Evolutionary conservation across 2,329 filamentous ascomycete species (phyloP).

Genomic region (Aphanoascus verrucosus): DNA sequence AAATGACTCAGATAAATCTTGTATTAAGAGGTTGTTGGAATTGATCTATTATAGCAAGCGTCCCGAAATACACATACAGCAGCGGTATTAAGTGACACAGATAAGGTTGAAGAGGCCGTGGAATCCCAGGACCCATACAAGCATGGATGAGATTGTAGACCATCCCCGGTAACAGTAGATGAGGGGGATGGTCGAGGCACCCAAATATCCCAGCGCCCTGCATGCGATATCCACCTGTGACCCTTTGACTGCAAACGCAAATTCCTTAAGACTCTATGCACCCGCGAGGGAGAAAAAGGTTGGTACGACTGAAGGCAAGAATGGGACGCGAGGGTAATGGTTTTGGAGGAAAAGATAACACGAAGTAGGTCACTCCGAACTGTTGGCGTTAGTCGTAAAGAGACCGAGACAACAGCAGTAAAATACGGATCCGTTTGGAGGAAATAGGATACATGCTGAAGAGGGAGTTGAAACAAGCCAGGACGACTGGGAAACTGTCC

Average conservation of each 20-base stretch:
- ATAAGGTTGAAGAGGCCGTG: too few relatives aligned
- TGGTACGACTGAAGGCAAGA: background rate
- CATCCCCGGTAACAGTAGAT: background rate
- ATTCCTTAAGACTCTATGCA: slow-evolving; percentile 1
- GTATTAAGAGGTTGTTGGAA: too few relatives aligned
- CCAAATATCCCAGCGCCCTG: too few relatives aligned
- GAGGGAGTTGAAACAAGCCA: background rate
- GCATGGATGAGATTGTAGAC: too few relatives aligned
- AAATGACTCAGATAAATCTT: too few relatives aligned
- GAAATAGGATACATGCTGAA: background rate
- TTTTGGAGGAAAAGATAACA: too few relatives aligned
- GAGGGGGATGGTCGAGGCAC: background rate
- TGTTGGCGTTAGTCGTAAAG: too few relatives aligned
- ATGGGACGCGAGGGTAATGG: background rate
- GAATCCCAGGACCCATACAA: too few relatives aligned
- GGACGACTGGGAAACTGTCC: background rate
- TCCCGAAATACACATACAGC: background rate
- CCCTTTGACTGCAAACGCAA: background rate
- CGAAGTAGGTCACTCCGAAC: too few relatives aligned
- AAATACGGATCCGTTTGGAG: background rate
- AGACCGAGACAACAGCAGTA: too few relatives aligned
- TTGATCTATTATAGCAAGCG: too few relatives aligned
- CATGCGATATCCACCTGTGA: background rate
- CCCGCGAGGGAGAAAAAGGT: background rate
- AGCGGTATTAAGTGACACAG: background rate